These are phyloP conservation scores for Cryptosporidium andersoni DNA, from an alignment of 169 alveolate species.

Conservation along the genomic window DNA sequence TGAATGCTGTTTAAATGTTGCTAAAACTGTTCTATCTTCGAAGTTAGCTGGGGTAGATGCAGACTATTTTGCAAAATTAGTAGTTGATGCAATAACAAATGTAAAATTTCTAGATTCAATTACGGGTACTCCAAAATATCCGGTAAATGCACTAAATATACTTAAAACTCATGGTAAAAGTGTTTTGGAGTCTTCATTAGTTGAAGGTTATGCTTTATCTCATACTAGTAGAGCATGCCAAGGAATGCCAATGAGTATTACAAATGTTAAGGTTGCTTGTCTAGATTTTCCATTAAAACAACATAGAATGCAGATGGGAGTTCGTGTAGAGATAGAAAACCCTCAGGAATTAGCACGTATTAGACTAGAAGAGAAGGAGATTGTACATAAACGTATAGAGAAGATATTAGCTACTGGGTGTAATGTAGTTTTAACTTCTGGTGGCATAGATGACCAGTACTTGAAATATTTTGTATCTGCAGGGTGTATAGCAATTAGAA, in stretches of 20 bases:
- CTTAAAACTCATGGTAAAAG: slow-evolving; percentile 96
- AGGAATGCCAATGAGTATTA: slow-evolving; percentile 93
- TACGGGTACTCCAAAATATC: slow-evolving; percentile 91
- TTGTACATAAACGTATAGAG: slow-evolving; percentile 93
- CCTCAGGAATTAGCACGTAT: slow-evolving; percentile 96
- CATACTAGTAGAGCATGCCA: slow-evolving; percentile 94
- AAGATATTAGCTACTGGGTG: slow-evolving; percentile 97
- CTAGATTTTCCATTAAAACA: slow-evolving; percentile 96
- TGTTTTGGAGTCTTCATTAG: slow-evolving; percentile 88
- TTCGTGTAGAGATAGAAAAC: slow-evolving; percentile 92
- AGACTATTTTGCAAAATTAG: slow-evolving; percentile 92
- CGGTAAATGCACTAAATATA: slow-evolving; percentile 93
- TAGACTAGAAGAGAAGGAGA: slow-evolving; percentile 95
- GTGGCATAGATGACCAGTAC: slow-evolving; percentile 98
- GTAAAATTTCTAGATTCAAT: slow-evolving; percentile 82
- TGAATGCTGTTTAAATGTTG: slow-evolving; percentile 89
- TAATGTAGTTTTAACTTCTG: slow-evolving; percentile 96
- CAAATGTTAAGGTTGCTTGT: slow-evolving; percentile 95
- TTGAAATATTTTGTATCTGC: slow-evolving; percentile 98
- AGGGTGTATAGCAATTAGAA: slow-evolving; percentile 95
- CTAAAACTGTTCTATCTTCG: slow-evolving; percentile 94
- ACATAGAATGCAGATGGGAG: slow-evolving; percentile 95
- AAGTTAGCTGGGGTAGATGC: slow-evolving; percentile 94
- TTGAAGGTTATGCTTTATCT: slow-evolving; percentile 91
- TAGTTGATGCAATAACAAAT: slow-evolving; percentile 92